Conservation (phyloP, 2,329 filamentous ascomycete species). For the Cryphonectria naterciae region DNA sequence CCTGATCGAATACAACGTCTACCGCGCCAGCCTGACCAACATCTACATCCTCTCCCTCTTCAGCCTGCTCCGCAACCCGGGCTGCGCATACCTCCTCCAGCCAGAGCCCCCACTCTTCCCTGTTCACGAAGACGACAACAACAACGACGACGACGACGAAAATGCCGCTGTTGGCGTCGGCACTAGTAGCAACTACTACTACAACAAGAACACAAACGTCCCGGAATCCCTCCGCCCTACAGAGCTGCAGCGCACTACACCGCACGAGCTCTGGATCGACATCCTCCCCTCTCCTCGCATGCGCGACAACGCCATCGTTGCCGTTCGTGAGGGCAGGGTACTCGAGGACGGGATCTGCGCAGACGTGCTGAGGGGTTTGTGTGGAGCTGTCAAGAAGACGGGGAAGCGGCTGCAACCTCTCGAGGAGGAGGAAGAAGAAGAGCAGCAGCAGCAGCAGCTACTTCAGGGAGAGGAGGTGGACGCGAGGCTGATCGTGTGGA, state of each 20-base stretch:
- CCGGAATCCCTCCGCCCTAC: conserved; percentile 35
- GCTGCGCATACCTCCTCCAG: conserved; percentile 23
- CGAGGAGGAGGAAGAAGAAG: neutral
- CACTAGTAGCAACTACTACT: conserved; percentile 13
- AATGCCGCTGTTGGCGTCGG: neutral
- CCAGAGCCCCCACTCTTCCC: conserved; percentile 31
- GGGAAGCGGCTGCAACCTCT: neutral
- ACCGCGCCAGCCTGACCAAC: conserved; percentile 42
- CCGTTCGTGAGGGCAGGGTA: conserved; percentile 23
- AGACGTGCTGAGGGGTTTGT: conserved; percentile 17
- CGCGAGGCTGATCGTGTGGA: conserved; percentile 23
- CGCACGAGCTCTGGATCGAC: conserved; percentile 35
- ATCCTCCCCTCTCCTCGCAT: conserved; percentile 32
- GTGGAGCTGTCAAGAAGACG: conserved; percentile 1
- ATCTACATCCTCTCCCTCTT: conserved; percentile 37
- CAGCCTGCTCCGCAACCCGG: conserved; percentile 29
- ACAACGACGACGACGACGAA: conserved; percentile 1
- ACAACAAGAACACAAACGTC: conserved; percentile 18
- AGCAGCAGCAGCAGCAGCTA: neutral
- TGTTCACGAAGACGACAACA: neutral
- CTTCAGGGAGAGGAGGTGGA: neutral
- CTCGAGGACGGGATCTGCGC: conserved; percentile 28
- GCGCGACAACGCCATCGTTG: conserved; percentile 33
- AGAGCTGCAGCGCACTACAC: conserved; percentile 31
- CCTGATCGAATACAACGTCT: conserved; percentile 44